phyloP scores from a whole-genome alignment of 257 asterid genomes.

The Solanum tarapatanum region DNA sequence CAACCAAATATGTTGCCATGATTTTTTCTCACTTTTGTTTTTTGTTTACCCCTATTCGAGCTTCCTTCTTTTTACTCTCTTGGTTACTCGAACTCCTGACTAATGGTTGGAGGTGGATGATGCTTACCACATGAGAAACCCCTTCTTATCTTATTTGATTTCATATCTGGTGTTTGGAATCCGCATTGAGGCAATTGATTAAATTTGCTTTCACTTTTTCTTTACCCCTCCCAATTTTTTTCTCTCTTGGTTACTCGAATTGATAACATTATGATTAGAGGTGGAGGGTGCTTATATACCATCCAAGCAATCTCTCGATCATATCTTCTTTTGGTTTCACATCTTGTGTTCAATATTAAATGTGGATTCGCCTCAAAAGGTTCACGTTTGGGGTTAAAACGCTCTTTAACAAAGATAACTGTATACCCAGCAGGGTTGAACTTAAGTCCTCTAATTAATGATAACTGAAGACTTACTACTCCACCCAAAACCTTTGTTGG shows the following conservation, averaged over 20 bases:
- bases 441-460: neutral
- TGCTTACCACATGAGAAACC: neutral
- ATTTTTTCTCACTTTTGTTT: neutral
- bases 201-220: neutral
- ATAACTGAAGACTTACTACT: neutral
- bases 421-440: accelerated
- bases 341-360: neutral
- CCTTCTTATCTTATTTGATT: neutral
- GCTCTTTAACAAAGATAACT: neutral
- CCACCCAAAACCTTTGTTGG: neutral
- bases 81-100: neutral
- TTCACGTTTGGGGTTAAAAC: neutral
- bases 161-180: neutral
- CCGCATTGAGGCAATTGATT: neutral
- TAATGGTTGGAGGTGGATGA: neutral
- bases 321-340: neutral
- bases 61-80: neutral
- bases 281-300: neutral
- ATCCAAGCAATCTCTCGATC: neutral
- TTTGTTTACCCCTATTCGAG: neutral
- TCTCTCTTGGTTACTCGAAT: neutral
- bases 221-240: neutral
- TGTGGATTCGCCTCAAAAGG: neutral
- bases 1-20: neutral
- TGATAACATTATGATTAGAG: neutral